These are phyloP conservation scores for Lactifluus rugatus DNA, from an alignment of 768 basidiomycete genomes.

Conservation along the genomic window DNA sequence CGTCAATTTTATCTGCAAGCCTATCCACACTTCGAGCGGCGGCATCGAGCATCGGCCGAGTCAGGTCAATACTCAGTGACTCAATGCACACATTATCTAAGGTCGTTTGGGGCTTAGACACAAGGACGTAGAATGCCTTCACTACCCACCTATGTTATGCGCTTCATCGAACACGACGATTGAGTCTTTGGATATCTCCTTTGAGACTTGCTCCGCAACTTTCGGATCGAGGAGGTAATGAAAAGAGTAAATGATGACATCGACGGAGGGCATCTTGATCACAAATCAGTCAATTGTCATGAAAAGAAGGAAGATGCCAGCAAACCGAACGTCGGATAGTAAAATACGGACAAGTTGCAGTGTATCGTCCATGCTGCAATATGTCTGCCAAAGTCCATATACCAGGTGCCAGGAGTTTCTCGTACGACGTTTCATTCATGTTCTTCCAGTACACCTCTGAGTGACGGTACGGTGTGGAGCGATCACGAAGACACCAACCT, in stretches of 20 bases:
- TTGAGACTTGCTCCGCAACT: constrained; percentile 97
- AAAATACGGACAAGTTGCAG: constrained; percentile 89
- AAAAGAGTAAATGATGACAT: constrained; percentile 97
- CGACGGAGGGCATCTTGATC: constrained; percentile 83
- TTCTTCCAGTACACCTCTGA: constrained; percentile 40
- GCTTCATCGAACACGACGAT: constrained; percentile 99
- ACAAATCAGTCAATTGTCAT: background rate
- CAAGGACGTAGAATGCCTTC: background rate
- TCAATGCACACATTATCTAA: constrained; percentile 98
- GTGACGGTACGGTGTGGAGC: background rate
- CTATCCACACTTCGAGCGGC: constrained; percentile 80
- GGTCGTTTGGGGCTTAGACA: background rate
- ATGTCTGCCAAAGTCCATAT: constrained; percentile 94
- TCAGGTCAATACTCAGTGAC: constrained; percentile 93
- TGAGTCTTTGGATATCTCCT: constrained; percentile 93
- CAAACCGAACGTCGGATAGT: constrained; percentile 88
- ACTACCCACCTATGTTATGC: constrained; percentile 82
- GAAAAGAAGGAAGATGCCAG: constrained; percentile 18
- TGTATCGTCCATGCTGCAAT: constrained; percentile 77
- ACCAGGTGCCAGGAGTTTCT: constrained; percentile 71
- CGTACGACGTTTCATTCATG: constrained; percentile 71
- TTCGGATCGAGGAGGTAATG: constrained; percentile 98
- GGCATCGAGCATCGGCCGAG: constrained; percentile 94
- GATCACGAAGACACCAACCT: constrained; percentile 49
- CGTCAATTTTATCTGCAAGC: constrained; percentile 87